Evolutionary conservation across 257 asterid species (phyloP).

Genomic region (Solanum pimpinellifolium): DNA sequence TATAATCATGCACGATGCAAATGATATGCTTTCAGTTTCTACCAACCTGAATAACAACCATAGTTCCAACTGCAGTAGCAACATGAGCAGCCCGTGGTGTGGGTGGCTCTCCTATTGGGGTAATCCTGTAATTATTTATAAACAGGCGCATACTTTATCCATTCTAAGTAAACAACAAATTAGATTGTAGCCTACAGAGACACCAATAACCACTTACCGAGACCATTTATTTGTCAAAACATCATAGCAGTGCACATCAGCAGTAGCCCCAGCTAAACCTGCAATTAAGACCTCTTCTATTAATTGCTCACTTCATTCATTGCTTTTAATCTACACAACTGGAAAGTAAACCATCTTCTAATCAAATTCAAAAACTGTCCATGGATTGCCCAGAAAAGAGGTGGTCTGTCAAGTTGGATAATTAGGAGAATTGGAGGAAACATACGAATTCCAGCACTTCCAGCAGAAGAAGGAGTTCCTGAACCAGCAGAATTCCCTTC

Average conservation of each 20-base stretch:
- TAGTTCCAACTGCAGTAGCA: slow-evolving; percentile 98
- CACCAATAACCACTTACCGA: slow-evolving; percentile 34
- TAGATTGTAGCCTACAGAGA: neutral
- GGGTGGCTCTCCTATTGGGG: slow-evolving; percentile 99
- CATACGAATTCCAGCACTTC: slow-evolving; percentile 98
- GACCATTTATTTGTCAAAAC: slow-evolving; percentile 93
- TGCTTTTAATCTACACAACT: neutral
- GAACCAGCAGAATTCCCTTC: slow-evolving; percentile 91
- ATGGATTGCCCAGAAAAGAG: neutral
- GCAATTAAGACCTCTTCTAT: slow-evolving; percentile 20
- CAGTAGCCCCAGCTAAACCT: slow-evolving; percentile 99
- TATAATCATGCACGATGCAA: neutral
- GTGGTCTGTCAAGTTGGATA: neutral
- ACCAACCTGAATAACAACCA: slow-evolving; percentile 98
- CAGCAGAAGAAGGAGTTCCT: slow-evolving; percentile 95
- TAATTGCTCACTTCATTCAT: neutral
- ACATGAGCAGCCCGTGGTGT: slow-evolving; percentile 99
- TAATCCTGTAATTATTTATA: slow-evolving; percentile 39
- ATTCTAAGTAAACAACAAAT: slow-evolving; percentile 1
- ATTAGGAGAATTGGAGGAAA: neutral
- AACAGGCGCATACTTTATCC: neutral
- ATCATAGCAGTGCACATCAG: slow-evolving; percentile 91
- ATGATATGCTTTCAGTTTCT: neutral
- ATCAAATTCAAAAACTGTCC: neutral
- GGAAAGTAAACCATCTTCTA: neutral